Evolutionary conservation across 1,139 yeast genomes (phyloP).

Genomic region (Pichia sp.): DNA sequence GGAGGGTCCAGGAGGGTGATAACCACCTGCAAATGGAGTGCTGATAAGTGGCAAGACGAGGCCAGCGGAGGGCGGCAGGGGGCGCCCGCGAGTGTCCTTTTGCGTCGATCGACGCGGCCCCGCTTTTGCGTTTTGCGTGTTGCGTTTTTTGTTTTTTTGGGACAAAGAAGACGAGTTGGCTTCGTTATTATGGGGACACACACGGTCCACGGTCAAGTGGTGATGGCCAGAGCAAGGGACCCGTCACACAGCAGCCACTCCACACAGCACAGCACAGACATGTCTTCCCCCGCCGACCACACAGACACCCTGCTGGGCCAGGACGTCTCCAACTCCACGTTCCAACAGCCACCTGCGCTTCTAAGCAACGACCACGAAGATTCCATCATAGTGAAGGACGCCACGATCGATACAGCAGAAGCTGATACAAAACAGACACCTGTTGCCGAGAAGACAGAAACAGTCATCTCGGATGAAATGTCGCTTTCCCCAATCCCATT

Average conservation of each 20-base stretch:
- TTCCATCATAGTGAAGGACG: constrained; percentile 3
- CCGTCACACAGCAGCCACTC: no score
- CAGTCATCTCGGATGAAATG: not conserved
- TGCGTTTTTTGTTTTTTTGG: constrained; percentile 1
- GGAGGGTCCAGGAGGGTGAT: no score
- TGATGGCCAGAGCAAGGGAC: no score
- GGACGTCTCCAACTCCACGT: not conserved
- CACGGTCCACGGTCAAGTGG: no score
- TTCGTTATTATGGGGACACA: no score
- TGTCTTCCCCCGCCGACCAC: constrained; percentile 11
- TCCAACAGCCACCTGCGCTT: constrained; percentile 9
- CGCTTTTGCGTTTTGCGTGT: not conserved
- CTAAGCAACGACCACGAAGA: constrained; percentile 1
- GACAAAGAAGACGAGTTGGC: not conserved
- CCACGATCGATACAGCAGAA: not conserved
- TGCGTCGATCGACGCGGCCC: not conserved
- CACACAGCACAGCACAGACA: not conserved
- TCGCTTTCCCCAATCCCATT: constrained; percentile 1
- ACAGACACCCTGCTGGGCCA: constrained; percentile 2
- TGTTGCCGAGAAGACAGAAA: not conserved
- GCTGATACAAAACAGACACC: not conserved
- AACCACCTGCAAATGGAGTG: no score
- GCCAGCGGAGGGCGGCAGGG: no score
- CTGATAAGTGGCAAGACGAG: no score
- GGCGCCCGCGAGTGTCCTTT: no score